Conservation (phyloP, 163 green algal species). For the Chlorella variabilis region DNA sequence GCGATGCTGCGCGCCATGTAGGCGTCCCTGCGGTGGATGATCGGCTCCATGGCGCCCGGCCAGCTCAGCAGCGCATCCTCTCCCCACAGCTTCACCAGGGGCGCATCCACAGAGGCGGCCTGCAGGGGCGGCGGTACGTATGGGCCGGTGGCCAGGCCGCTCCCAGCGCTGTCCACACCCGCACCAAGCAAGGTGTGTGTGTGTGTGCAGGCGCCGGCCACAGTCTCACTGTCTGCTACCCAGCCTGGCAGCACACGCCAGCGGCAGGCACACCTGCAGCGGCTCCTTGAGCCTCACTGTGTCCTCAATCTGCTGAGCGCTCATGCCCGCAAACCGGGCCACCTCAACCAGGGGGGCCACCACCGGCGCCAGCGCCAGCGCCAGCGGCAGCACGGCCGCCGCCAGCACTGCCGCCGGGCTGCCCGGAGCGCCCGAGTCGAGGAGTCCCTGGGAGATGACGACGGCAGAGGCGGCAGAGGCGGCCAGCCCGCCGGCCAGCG, state of each 20-base stretch:
- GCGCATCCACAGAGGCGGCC: slow-evolving; percentile 20
- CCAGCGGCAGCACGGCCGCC: slow-evolving; percentile 43
- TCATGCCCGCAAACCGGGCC: slow-evolving; percentile 62
- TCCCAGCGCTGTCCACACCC: too few species aligned
- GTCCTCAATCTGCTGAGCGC: slow-evolving; percentile 79
- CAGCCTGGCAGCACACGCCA: too few species aligned
- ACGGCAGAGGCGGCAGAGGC: slow-evolving; percentile 24
- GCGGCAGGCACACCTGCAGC: slow-evolving; percentile 57
- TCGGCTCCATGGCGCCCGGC: slow-evolving; percentile 74
- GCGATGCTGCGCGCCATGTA: slow-evolving; percentile 82
- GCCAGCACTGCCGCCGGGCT: slow-evolving; percentile 39
- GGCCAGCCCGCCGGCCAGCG: slow-evolving; percentile 11
- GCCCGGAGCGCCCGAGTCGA: neutral
- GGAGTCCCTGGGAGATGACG: slow-evolving; percentile 11
- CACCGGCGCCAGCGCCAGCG: slow-evolving; percentile 63
- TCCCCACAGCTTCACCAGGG: slow-evolving; percentile 74
- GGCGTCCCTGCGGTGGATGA: slow-evolving; percentile 81
- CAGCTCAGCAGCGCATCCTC: slow-evolving; percentile 90
- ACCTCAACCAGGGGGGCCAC: slow-evolving; percentile 78
- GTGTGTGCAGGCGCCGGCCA: too few species aligned
- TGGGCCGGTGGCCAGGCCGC: too few species aligned
- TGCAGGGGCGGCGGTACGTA: too few species aligned
- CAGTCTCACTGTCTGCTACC: too few species aligned
- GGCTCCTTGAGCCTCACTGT: slow-evolving; percentile 74
- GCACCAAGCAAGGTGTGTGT: too few species aligned